These are phyloP conservation scores for Neurospora crassa DNA, from an alignment of 2,329 filamentous ascomycete species.

Conservation along the genomic window DNA sequence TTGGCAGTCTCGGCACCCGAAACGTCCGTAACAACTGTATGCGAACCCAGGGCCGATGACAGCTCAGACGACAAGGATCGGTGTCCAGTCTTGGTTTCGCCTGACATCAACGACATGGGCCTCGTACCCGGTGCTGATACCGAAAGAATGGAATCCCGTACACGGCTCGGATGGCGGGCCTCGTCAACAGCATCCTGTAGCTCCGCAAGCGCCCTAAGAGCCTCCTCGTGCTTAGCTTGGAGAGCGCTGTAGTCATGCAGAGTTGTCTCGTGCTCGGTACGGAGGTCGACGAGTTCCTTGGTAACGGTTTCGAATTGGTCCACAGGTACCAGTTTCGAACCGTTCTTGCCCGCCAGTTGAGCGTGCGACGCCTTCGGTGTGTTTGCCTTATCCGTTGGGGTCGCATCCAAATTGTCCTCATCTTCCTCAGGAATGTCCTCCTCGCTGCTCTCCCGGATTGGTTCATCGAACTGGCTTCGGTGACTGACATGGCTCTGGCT, in stretches of 20 bases:
- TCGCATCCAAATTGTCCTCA: slow-evolving; percentile 25
- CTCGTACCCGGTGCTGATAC: slow-evolving; percentile 43
- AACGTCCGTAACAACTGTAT: slow-evolving; percentile 48
- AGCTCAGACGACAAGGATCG: slow-evolving; percentile 91
- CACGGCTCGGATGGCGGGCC: slow-evolving; percentile 50
- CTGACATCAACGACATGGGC: slow-evolving; percentile 76
- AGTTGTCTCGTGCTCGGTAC: slow-evolving; percentile 81
- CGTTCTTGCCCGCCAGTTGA: slow-evolving; percentile 12
- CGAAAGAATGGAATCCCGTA: slow-evolving; percentile 48
- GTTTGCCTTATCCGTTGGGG: slow-evolving; percentile 23
- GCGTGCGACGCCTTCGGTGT: slow-evolving; percentile 16
- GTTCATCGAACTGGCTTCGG: slow-evolving; percentile 42
- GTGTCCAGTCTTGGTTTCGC: slow-evolving; percentile 62
- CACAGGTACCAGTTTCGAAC: slow-evolving; percentile 62
- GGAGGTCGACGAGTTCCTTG: slow-evolving; percentile 83
- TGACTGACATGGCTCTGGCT: slow-evolving; percentile 46
- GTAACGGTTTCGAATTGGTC: slow-evolving; percentile 89
- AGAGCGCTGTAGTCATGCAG: slow-evolving; percentile 73
- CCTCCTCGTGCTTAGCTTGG: slow-evolving; percentile 83
- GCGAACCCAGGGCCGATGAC: slow-evolving; percentile 75
- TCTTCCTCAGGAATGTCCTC: slow-evolving; percentile 23
- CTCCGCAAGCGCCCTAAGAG: slow-evolving; percentile 70
- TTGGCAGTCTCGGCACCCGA: slow-evolving; percentile 49
- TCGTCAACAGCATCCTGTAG: slow-evolving; percentile 81
- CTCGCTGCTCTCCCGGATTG: slow-evolving; percentile 45